Base-by-base conservation (phyloP, 495 filamentous ascomycete genomes). In the Hypoxylon subgilvum region DNA sequence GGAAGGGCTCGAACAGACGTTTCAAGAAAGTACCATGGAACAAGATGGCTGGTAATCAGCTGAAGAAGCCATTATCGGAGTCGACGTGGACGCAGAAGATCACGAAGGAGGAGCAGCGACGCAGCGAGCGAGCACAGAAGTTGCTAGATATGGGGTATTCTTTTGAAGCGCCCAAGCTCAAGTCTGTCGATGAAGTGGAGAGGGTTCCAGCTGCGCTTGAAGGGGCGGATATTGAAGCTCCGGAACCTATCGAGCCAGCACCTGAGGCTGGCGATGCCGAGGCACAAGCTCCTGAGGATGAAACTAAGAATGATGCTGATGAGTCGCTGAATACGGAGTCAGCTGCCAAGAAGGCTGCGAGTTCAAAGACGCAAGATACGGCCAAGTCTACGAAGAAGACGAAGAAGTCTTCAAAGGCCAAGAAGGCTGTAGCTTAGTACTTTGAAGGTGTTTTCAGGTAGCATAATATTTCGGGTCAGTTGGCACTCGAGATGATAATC, bases 11-110 rank as follows among this genome's bases (percentile, higher is more conserved):
- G 52, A 92, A 92, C 71, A 86, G 83, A 60, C 87, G 91, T 39
- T 96, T 91, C 82, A 96, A 96, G 81, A 77, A 77, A 12, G 82
- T 91, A 4, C 93, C 94, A 8, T 87, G 88, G 80, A 92, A 91
- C 69, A 87, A 85, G 69, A 85, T 96, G 61, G 88, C 88, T 49
- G 87, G 90, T 52, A 82, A 83, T 51, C 82, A 83, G 52, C 75
- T 96, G 49, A 84, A 88, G 68, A 80, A 83, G 71, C 84, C 86
- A 51, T 79, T 80, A 66, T 80, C 87, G 6, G 83, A 89, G 61
- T 84, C 89, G 13, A 76, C 81, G 38, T 97, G 94, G 95, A 76
- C 84, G 45, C 82, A 86, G 71, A 84, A 82, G 66, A 82, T 90
- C 48, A 71, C 81, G 42, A 80, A 77, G 55, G 91, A 96, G 77